Percentiles rank a stretch among this genome's conserved stretches.
These are phyloP conservation scores for Aspergillus sclerotialis DNA, from an alignment of 2,329 filamentous ascomycete genomes.

Conservation along the genomic window DNA sequence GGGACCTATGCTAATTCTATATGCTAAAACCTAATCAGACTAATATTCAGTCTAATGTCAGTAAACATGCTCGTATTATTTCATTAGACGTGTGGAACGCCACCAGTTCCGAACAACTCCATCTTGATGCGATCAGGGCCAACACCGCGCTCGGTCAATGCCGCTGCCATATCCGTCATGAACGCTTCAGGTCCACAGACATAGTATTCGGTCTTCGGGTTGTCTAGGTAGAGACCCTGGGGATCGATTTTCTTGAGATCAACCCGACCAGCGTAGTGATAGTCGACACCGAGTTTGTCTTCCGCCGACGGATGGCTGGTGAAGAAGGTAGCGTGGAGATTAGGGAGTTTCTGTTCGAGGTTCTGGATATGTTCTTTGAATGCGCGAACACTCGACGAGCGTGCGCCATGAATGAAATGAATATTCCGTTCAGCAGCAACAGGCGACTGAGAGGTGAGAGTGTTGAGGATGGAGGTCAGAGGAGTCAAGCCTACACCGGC, in stretches of 20 bases:
- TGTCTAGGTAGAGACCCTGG: slow-evolving; percentile 50
- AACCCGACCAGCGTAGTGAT: slow-evolving; percentile 53
- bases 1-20: background rate
- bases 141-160: slow-evolving; percentile 52
- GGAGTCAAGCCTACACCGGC: slow-evolving; percentile 57
- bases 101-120: slow-evolving; percentile 61
- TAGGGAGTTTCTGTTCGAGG: slow-evolving; percentile 36
- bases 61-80: background rate
- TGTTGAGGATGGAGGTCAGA: slow-evolving; percentile 55
- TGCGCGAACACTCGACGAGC: slow-evolving; percentile 40
- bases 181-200: slow-evolving; percentile 65
- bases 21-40: too few species aligned
- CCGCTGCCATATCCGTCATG: slow-evolving; percentile 55
- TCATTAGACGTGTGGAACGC: slow-evolving; percentile 14
- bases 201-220: slow-evolving; percentile 57
- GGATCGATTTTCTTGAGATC: slow-evolving; percentile 51
- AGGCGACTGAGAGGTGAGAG: slow-evolving; percentile 35
- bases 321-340: slow-evolving; percentile 53
- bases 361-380: slow-evolving; percentile 49
- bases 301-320: slow-evolving; percentile 43
- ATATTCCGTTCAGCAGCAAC: slow-evolving; percentile 42
- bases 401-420: slow-evolving; percentile 55
- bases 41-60: too few species aligned
- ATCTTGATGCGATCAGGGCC: slow-evolving; percentile 53
- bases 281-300: slow-evolving; percentile 50